phyloP scores from a whole-genome alignment of 2,329 filamentous ascomycete genomes.

The Rugonectria rugulosa region DNA sequence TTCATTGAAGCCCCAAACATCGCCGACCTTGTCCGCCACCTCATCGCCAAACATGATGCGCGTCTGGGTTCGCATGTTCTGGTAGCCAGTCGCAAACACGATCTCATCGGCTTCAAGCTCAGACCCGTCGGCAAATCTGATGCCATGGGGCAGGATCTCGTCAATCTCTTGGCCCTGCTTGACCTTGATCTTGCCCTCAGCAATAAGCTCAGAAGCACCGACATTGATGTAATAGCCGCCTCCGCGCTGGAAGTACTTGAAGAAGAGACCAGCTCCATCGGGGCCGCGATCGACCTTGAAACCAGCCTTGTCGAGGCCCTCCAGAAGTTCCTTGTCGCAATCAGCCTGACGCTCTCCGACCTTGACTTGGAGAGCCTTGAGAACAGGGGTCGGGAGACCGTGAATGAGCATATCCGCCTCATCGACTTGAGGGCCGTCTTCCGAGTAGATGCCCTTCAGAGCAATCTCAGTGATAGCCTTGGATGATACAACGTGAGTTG shows the following conservation, averaged over 20 bases:
- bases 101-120: slow-evolving; percentile 68
- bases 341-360: slow-evolving; percentile 44
- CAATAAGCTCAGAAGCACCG: slow-evolving; percentile 67
- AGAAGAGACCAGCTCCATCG: slow-evolving; percentile 62
- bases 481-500: slow-evolving; percentile 69
- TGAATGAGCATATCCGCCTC: slow-evolving; percentile 71
- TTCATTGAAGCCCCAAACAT: slow-evolving; percentile 69
- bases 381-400: slow-evolving; percentile 63
- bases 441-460: slow-evolving; percentile 59
- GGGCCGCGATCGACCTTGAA: slow-evolving; percentile 68
- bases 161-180: slow-evolving; percentile 65
- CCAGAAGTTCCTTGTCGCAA: slow-evolving; percentile 49
- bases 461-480: slow-evolving; percentile 59
- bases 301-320: slow-evolving; percentile 60
- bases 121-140: slow-evolving; percentile 61
- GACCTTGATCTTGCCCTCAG: slow-evolving; percentile 69
- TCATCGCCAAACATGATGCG: slow-evolving; percentile 68
- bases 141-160: slow-evolving; percentile 54
- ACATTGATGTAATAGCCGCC: slow-evolving; percentile 78
- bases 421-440: slow-evolving; percentile 65
- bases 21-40: slow-evolving; percentile 63
- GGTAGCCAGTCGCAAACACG: slow-evolving; percentile 69
- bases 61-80: slow-evolving; percentile 72
- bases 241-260: slow-evolving; percentile 71
- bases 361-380: slow-evolving; percentile 65